Evolutionary conservation across 768 basidiomycete species (phyloP), one percentile per base, ranked within the genome.

Genomic region (Neoboletus magnificus): DNA sequence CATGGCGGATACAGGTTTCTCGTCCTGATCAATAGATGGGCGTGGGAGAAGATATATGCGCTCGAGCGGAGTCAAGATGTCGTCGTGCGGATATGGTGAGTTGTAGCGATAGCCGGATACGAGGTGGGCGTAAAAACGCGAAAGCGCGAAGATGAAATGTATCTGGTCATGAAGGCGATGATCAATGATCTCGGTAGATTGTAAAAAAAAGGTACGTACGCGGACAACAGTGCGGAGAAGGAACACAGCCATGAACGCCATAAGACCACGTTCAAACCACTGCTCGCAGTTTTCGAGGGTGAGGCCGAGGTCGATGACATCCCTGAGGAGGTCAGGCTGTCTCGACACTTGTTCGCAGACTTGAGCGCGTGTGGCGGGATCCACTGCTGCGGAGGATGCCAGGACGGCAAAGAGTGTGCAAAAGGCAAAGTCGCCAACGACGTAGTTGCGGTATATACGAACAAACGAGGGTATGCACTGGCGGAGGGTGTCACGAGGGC

Each of bases 371-470:
- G 82, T 74, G 16, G 79, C 74, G 40, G 75, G 66, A 50, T 77
- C 78, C 68, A 86, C 85, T 2, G 84, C 79, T 9, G 77, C 79
- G 65, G 86, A 87, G 8, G 81, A 80, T 48, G 79, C 79, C 33
- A 84, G 52, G 16, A 78, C 65, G 12, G 86, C 80, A 40, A 81
- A 79, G 52, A 88, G 74, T 7, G 83, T 77, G 68, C 82, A 82
- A 71, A 89, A 87, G 4, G 80, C 79, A 65, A 91, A 84, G 72
- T 91, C 89, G 49, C 86, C 89, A 59, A 89, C 83, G 53, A 88
- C 83, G 60, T 86, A 91, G 74, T 89, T 89, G 58, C 89, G 84
- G 73, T 90, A 92, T 62, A 92, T 84, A 52, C 87, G 86, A 48
- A 92, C 82, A 59, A 84, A 82, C 1, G 82, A 73, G 5, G 84